These are phyloP conservation scores for Irpex rosettiformis DNA, from an alignment of 1,284 basidiomycete species.

Conservation along the genomic window DNA sequence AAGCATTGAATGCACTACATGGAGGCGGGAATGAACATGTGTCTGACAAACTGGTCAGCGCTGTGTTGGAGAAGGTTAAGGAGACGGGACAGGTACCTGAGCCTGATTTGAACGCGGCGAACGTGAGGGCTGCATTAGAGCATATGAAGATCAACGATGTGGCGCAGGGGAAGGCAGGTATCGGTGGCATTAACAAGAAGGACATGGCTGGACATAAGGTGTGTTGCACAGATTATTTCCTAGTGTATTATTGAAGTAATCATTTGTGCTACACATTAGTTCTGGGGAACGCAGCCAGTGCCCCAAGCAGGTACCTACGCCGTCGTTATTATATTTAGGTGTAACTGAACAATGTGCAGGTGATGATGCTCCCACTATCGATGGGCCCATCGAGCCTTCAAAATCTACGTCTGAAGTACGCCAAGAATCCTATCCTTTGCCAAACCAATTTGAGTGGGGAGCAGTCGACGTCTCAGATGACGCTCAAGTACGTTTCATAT, in stretches of 20 bases:
- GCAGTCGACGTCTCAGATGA: conserved; percentile 79
- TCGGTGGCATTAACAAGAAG: conserved; percentile 72
- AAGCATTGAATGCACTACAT: conserved; percentile 50
- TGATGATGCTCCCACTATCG: conserved; percentile 62
- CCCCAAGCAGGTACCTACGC: conserved; percentile 66
- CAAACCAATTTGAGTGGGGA: conserved; percentile 93
- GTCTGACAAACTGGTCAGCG: conserved; percentile 56
- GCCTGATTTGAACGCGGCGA: conserved; percentile 45
- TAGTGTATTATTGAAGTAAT: conserved; percentile 6
- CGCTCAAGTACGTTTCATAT: conserved; percentile 53
- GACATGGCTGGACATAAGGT: conserved; percentile 87
- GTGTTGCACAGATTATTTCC: conserved; percentile 18
- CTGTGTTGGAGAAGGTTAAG: conserved; percentile 58
- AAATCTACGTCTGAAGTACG: conserved; percentile 78
- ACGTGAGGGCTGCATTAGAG: conserved; percentile 58
- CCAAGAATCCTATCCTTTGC: conserved; percentile 85
- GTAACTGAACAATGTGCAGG: conserved; percentile 36
- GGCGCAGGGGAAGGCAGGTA: conserved; percentile 63
- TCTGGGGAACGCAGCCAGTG: conserved; percentile 96
- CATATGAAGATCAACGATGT: conserved; percentile 74
- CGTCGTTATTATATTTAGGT: conserved; percentile 4
- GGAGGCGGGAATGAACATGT: conserved; percentile 45
- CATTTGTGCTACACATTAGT: conserved; percentile 44
- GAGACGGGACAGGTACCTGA: conserved; percentile 46
- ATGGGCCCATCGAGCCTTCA: conserved; percentile 89